Evolutionary conservation across 1,284 basidiomycete genomes (phyloP), one percentile per base, ranked within the genome.

Genomic region (Cryptococcus sp.): DNA sequence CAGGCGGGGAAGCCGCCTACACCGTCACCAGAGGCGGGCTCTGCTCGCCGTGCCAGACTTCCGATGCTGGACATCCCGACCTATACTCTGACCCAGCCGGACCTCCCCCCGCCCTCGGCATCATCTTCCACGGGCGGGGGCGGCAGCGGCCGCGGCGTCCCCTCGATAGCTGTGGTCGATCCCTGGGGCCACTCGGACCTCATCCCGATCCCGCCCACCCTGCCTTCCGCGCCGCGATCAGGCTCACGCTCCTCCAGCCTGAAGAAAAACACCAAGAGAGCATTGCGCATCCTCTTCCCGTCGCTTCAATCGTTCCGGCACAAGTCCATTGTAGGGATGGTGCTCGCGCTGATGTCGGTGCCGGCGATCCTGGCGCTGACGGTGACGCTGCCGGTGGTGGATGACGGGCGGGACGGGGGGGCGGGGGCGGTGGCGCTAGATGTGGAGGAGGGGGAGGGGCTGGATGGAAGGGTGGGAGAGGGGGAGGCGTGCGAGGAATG

Each of bases 281-380:
- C 61, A 1, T 53, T 71, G 7, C 54, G 64, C 18, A 57, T 65
- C 1, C 80, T 98, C 13, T 96, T 96, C 77, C 94, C 95, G 0
- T 91, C 93, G 0, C 77, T 98, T 5, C 85, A 88, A 59, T 81
- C 84, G 56, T 88, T 96, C 73, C 66, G 79, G 28, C 79, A 81
- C 46, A 94, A 95, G 74, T 86, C 87, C 11, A 67, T 85, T 53
- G 63, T 88, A 7, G 88, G 88, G 4, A 85, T 85, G 74, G 77
- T 89, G 18, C 86, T 89, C 0, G 85, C 87, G 0, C 66, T 96
- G 15, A 82, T 94, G 54, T 91, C 91, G 7, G 85, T 86, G 0
- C 95, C 95, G 0, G 91, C 93, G 0, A 85, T 98, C 6, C 79
- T 96, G 71, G 79, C 82, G 12, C 80, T 98, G 51, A 97, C 93